Base-by-base conservation (phyloP, 345 rosid genomes). In the Eucalyptus pumila region DNA sequence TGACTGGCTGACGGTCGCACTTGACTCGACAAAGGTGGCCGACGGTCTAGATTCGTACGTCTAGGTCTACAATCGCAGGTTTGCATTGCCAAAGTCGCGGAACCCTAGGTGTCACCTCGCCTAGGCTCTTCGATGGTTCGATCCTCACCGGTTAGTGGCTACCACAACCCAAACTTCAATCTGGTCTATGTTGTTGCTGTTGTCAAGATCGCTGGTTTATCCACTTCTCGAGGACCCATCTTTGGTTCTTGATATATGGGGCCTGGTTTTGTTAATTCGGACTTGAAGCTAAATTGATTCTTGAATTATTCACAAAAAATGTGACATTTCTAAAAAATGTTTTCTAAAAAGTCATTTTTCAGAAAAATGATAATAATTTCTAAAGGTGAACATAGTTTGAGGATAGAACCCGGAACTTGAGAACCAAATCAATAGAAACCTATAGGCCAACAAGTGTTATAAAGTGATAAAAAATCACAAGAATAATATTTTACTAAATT, bases 321-420 rank as follows among this genome's bases (percentile, higher is more conserved):
- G 50, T 13, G 50, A 13, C 6, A 48, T 48, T 13, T 48, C 15
- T 48, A 4, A 2, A 48, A 13, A 13, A 13, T 48, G 0, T 48
- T 48, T 48, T 48, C 6, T 48, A 48, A 1, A 48, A 4, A 48
- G 50, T 13, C 50, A 48, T 48, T 48, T 48, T 48, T 48, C 2
- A 13, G 2, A 2, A 48, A 48, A 48, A 48, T 48, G 50, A 5
- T 48, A 48, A 48, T 13, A 48, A 48, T 48, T 48, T 48, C 0
- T 48, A 13, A 5, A 15, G 50, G 6, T 48, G 6, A 48, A 48
- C 2, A 48, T 48, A 5, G 14, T 48, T 48, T 5, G 2, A 13
- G 2, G 6, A 48, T 48, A 48, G 50, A 48, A 12, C 13, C 5
- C 0, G 0, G 2, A 48, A 12, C 14, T 1, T 13, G 2, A 48